These are phyloP conservation scores for Suillus cothurnatus DNA, from an alignment of 768 basidiomycete genomes.

Conservation along the genomic window DNA sequence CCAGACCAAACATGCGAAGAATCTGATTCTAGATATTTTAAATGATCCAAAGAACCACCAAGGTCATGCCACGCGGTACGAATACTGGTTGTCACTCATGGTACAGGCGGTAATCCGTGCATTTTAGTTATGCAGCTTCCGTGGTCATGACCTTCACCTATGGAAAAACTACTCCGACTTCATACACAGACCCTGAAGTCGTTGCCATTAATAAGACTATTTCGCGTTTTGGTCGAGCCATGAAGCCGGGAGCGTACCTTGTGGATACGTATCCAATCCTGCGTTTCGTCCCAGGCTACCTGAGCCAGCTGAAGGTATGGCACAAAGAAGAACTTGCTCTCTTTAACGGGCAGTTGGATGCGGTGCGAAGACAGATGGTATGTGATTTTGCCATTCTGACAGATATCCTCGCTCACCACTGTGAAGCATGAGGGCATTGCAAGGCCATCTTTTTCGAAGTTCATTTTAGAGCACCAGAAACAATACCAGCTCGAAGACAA, in stretches of 20 bases:
- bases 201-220: too few species aligned
- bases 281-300: constrained; percentile 34
- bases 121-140: too few species aligned
- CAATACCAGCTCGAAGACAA: constrained; percentile 34
- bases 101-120: neutral
- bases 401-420: neutral
- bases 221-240: too few species aligned
- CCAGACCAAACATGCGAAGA: too few species aligned
- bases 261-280: constrained; percentile 29
- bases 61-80: too few species aligned
- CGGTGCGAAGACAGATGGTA: constrained; percentile 34
- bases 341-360: constrained; percentile 33
- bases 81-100: too few species aligned
- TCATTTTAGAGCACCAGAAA: constrained; percentile 38
- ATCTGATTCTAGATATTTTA: too few species aligned
- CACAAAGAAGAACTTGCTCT: constrained; percentile 45
- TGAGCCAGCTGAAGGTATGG: constrained; percentile 52
- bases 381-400: neutral
- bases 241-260: constrained; percentile 4
- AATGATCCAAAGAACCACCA: too few species aligned
- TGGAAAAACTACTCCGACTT: too few species aligned
- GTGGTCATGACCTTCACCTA: too few species aligned
- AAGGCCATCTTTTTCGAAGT: constrained; percentile 36
- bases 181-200: neutral
- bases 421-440: constrained; percentile 28